Evolutionary conservation across 1,284 basidiomycete species (phyloP), one percentile per base, ranked within the genome.

Genomic region (Takashimella tepidaria): DNA sequence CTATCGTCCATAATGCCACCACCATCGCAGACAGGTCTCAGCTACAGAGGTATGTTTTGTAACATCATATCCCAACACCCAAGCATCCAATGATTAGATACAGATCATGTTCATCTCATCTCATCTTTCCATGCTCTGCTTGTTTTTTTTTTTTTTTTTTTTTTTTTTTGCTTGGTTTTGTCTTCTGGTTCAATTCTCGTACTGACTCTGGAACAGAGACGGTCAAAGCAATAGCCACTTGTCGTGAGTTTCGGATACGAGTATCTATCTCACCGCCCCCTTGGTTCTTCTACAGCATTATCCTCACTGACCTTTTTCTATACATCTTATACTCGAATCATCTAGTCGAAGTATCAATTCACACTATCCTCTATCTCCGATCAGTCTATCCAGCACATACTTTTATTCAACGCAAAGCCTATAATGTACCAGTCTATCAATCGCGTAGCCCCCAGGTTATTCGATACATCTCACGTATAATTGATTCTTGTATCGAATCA

Each of bases 301-400:
- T 31, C 21, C 37, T 45, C 27, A 16, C 41, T 13, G 5, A 4
- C 6, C 22, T 4, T n/a, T 41, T 13, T 11, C 16, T 19, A 8
- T 16, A 45, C 26, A 37, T 51, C 21, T 44, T 44, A 16, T 5
- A n/a, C 4, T 43, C 10, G 42, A 16, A 6, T 13, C 11, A 11
- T 26, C 25, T 51, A 93, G 91, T 98, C 63, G 93, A 98, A 72
- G 88, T 93, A 22, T 88, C 89, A 1, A 85, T 96, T 55, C 92
- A 97, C 70, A 87, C 86, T 1, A 89, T 98, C 56, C 81, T 98
- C 1, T 95, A 89, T 67, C 83, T 92, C 22, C 85, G 93, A 22
- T 84, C 87, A 58, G 82, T 98, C 46, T 98, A 98, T 66, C 93
- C 93, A 0, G 79, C 84, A 8, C 88, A 89, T 31, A 79, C 95